These are phyloP conservation scores for Coniochaeta hoffmannii DNA, from an alignment of 2,329 filamentous ascomycete species.

Conservation along the genomic window DNA sequence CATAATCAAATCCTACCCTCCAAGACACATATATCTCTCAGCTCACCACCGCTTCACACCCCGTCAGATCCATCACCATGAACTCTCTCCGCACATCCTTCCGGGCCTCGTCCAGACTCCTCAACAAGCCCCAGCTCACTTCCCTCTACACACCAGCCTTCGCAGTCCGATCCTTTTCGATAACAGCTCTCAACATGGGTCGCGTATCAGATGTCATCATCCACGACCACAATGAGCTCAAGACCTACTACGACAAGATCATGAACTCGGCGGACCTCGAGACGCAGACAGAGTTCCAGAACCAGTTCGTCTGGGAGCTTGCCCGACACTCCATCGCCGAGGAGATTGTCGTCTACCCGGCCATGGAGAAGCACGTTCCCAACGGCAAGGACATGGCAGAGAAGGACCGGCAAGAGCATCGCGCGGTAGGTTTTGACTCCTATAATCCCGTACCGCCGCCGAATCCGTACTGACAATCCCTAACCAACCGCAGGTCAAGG, in stretches of 20 bases:
- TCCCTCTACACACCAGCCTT: conserved; percentile 1
- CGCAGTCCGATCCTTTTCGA: background rate
- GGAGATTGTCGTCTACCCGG: conserved; percentile 46
- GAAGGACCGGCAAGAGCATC: conserved; percentile 39
- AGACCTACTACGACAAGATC: conserved; percentile 32
- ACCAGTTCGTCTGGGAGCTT: conserved; percentile 41
- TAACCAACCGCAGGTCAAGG: conserved; percentile 35
- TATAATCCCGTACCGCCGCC: background rate
- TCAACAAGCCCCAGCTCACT: background rate
- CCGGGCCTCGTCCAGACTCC: background rate
- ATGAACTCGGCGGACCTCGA: conserved; percentile 25
- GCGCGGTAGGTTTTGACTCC: conserved; percentile 20
- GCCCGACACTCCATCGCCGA: conserved; percentile 40
- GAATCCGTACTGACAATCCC: background rate
- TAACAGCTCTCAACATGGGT: background rate
- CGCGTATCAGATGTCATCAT: conserved; percentile 25
- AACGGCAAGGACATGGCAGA: conserved; percentile 35
- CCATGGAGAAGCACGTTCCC: conserved; percentile 39
- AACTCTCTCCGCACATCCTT: background rate
- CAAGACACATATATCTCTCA: background rate
- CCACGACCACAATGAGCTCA: conserved; percentile 25
- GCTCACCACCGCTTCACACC: background rate
- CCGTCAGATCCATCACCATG: background rate
- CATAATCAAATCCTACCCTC: background rate
- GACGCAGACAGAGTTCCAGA: conserved; percentile 31